Evolutionary conservation across 768 basidiomycete species (phyloP).

Genomic region (Infundibulicybe gibba): DNA sequence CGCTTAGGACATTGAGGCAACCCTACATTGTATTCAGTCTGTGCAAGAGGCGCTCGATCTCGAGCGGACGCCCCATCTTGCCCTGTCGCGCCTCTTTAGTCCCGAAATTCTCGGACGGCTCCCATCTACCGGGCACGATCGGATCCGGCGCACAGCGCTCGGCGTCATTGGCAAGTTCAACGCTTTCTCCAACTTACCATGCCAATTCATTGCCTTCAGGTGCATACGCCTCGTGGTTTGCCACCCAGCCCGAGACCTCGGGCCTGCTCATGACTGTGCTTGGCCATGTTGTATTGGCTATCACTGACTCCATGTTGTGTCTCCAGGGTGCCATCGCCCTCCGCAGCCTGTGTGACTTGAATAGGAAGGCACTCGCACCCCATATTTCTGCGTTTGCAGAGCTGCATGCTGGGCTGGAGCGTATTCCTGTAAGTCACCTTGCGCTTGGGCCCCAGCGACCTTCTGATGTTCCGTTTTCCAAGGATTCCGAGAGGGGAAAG

Average conservation of each 20-base stretch:
- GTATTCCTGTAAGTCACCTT: constrained; percentile 58
- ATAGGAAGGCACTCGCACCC: constrained; percentile 76
- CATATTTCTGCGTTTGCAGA: constrained; percentile 85
- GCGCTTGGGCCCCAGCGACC: constrained; percentile 2
- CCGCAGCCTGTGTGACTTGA: constrained; percentile 86
- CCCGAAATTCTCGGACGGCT: constrained; percentile 65
- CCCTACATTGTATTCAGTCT: constrained; percentile 80
- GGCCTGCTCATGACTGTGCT: constrained; percentile 62
- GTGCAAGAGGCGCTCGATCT: constrained; percentile 81
- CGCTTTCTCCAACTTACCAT: not conserved
- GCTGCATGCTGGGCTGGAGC: constrained; percentile 71
- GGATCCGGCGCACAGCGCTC: constrained; percentile 72
- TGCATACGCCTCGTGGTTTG: constrained; percentile 79
- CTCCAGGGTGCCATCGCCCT: constrained; percentile 78
- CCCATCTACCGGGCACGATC: constrained; percentile 58
- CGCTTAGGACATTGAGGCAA: constrained; percentile 77
- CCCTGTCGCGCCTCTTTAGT: constrained; percentile 56
- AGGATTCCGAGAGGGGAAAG: constrained; percentile 87
- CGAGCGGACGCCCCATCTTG: constrained; percentile 47
- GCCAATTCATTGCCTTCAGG: constrained; percentile 32
- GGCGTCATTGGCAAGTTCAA: constrained; percentile 63
- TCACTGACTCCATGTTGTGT: constrained; percentile 62
- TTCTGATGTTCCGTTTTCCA: not conserved
- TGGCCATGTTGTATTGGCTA: constrained; percentile 65
- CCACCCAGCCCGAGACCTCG: constrained; percentile 36